Base-by-base conservation (phyloP, 331 rosid genomes). In the Acacia pycnantha region DNA sequence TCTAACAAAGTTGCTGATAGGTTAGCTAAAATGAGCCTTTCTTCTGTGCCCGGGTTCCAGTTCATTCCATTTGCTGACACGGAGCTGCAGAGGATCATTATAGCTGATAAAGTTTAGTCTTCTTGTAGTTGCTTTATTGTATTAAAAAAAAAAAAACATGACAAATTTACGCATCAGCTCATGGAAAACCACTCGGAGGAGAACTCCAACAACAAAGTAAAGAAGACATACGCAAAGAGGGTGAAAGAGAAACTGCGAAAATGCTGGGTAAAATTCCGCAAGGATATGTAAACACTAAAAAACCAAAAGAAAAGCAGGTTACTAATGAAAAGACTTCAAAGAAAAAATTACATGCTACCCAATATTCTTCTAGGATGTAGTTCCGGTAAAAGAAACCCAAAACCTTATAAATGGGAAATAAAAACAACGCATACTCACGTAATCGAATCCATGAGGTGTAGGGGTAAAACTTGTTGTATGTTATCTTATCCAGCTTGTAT, bases 391-490 rank as follows among this genome's bases (percentile, higher is more conserved):
- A 74, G 18, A 27, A 47, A 80, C 24, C 56, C 53, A 70, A 78
- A 70, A 79, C 79, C 50, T 41, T 41, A 41, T 8, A 11, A 68
- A 27, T 24, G 75, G 73, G 47, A 58, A 74, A 77, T 67, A 67
- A 48, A 73, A 88, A 71, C 16, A 51, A 74, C 47, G 33, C 66
- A 74, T 54, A 89, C 98, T 22, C 80, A 95, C 98, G 97, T 96
- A 81, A 96, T 96, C 26, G 97, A 85, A 96, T 96, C 99, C 99
- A 96, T 58, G 99, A 96, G 47, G 99, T 96, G 89, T 93, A 96
- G 24, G 99, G 99, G 88, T 96, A 98, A 37, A 86, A 82, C 77
- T 92, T 96, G 87, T 96, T 96, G 83, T 96, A 95, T 22, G 97
- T 15, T 76, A 91, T 93, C 86, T 92, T 96, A 90, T 96, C 99